Evolutionary conservation across 2,329 filamentous ascomycete genomes (phyloP).

Genomic region (Fusarium burgessii): DNA sequence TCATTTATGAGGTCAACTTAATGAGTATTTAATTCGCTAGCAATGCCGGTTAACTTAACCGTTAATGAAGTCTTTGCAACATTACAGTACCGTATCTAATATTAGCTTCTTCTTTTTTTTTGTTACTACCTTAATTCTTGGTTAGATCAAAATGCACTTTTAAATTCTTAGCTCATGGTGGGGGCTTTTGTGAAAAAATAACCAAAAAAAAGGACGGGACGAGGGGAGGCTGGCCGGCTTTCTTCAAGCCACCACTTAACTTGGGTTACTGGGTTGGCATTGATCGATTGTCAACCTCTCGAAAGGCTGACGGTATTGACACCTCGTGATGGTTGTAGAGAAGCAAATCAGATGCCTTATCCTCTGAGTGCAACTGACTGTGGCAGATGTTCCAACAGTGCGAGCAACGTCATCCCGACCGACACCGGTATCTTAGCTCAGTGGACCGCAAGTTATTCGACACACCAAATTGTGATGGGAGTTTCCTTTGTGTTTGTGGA

Average conservation of each 20-base stretch:
- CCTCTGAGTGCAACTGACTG: slow-evolving; percentile 1
- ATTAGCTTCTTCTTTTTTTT: slow-evolving; percentile 18
- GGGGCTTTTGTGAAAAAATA: slow-evolving; percentile 21
- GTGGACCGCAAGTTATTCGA: slow-evolving; percentile 23
- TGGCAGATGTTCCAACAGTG: slow-evolving; percentile 41
- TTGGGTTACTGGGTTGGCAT: neutral
- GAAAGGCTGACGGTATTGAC: slow-evolving; percentile 21
- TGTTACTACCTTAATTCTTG: neutral
- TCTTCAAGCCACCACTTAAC: slow-evolving; percentile 21
- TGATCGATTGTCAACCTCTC: slow-evolving; percentile 13
- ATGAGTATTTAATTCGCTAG: neutral
- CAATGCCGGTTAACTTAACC: slow-evolving; percentile 10
- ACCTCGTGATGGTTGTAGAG: slow-evolving; percentile 11
- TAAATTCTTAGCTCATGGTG: slow-evolving; percentile 32
- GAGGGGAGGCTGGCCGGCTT: slow-evolving; percentile 10
- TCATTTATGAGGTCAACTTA: neutral
- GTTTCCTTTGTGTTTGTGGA: slow-evolving; percentile 13
- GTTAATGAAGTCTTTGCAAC: neutral
- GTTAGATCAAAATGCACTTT: slow-evolving; percentile 30
- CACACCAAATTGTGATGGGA: slow-evolving; percentile 16
- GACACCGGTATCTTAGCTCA: slow-evolving; percentile 10
- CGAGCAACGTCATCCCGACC: slow-evolving; percentile 26
- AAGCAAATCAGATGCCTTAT: slow-evolving; percentile 20
- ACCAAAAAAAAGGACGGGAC: slow-evolving; percentile 9
- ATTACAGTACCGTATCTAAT: slow-evolving; percentile 18